A percentile compares a stretch with the other conserved stretches of the same genome.
Evolutionary conservation across 2,329 filamentous ascomycete genomes (phyloP).

Genomic region (Sclerotinia borealis): DNA sequence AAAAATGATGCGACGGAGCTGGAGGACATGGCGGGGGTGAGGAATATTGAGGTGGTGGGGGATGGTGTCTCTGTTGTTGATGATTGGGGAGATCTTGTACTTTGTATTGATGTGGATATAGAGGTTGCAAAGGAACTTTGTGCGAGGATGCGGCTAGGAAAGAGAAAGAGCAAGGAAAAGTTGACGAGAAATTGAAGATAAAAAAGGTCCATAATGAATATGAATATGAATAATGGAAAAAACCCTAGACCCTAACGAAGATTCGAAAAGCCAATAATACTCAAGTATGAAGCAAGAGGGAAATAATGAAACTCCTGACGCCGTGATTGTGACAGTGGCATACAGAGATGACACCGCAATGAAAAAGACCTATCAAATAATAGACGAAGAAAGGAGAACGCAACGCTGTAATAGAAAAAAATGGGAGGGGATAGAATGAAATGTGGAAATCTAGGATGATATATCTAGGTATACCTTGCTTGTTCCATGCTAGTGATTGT

Average conservation of each 20-base stretch:
- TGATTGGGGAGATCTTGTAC: background rate
- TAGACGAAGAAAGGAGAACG: background rate
- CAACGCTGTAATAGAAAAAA: background rate
- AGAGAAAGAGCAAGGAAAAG: slow-evolving; percentile 23
- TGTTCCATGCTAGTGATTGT: background rate
- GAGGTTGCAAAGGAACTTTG: slow-evolving; percentile 16
- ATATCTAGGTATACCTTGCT: slow-evolving; percentile 2
- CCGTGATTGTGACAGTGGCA: slow-evolving; percentile 6
- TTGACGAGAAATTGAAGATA: slow-evolving; percentile 18
- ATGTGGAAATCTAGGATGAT: background rate
- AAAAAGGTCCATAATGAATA: background rate
- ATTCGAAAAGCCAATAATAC: background rate
- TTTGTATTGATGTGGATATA: background rate
- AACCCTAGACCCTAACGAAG: background rate
- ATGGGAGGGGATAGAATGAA: background rate
- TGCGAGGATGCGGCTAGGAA: slow-evolving; percentile 19
- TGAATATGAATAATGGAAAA: background rate
- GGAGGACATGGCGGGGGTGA: slow-evolving; percentile 31
- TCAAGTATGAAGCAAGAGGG: background rate
- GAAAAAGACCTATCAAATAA: background rate
- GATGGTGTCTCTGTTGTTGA: slow-evolving; percentile 15
- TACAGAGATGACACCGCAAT: background rate
- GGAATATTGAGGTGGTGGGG: slow-evolving; percentile 20
- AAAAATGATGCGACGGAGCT: slow-evolving; percentile 30
- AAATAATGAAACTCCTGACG: background rate